These are phyloP conservation scores for Citrus australasica DNA, from an alignment of 345 rosid species.

Conservation along the genomic window DNA sequence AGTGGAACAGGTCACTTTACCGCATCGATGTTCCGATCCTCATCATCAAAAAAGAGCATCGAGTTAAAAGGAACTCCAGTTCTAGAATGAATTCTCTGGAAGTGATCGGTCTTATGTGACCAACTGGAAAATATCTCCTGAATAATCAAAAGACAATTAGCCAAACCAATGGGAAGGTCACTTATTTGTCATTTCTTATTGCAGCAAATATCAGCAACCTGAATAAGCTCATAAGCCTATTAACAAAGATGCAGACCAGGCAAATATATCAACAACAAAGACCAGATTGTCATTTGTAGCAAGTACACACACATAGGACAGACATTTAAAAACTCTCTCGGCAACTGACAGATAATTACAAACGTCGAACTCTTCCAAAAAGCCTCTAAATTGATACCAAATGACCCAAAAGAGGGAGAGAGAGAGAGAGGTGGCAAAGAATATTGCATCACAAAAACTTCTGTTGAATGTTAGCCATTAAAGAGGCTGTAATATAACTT, in stretches of 20 bases:
- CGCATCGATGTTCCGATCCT: slow-evolving; percentile 63
- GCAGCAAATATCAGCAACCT: not conserved
- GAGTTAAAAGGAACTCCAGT: slow-evolving; percentile 63
- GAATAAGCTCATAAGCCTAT: not conserved
- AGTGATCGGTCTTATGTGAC: slow-evolving; percentile 77
- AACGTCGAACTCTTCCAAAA: not conserved
- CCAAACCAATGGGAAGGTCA: not conserved
- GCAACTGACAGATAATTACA: not conserved
- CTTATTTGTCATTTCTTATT: not conserved
- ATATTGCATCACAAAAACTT: not conserved
- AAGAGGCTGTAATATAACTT: not conserved
- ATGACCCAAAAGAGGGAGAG: not conserved
- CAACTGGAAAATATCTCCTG: slow-evolving; percentile 81
- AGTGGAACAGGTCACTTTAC: slow-evolving; percentile 24
- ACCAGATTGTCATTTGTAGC: not conserved
- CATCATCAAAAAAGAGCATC: slow-evolving; percentile 86
- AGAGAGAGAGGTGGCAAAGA: not conserved
- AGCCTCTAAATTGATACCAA: not conserved
- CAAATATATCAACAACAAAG: not conserved
- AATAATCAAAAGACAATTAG: slow-evolving; percentile 9
- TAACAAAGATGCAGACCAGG: not conserved
- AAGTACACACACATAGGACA: not conserved
- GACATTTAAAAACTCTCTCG: not conserved
- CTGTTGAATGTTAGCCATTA: not conserved
- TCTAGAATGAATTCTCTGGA: slow-evolving; percentile 67